phyloP scores from a whole-genome alignment of 768 basidiomycete species.

The Coprinopsis cinerea region DNA sequence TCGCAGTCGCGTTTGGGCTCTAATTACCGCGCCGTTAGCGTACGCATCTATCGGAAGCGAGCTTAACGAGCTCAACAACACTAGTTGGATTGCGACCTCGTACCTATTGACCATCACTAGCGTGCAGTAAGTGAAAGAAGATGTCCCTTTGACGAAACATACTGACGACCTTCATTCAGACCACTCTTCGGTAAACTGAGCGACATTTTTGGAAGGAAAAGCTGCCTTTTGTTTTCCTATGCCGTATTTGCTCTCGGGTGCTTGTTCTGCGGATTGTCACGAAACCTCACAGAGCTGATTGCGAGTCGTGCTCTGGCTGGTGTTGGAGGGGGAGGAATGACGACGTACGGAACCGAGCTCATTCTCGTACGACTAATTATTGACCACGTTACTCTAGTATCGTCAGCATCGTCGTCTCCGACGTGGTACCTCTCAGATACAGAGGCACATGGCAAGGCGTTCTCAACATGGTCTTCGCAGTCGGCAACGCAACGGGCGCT shows the following conservation, averaged over 20 bases:
- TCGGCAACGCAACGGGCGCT: constrained; percentile 53
- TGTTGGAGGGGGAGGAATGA: constrained; percentile 58
- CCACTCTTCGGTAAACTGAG: constrained; percentile 61
- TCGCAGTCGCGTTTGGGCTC: not conserved
- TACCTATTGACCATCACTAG: constrained; percentile 57
- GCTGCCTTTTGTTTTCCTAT: constrained; percentile 52
- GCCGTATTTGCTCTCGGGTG: constrained; percentile 48
- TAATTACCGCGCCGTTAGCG: constrained; percentile 19
- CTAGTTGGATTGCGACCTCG: constrained; percentile 62
- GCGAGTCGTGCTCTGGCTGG: constrained; percentile 49
- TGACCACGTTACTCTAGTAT: constrained; percentile 28
- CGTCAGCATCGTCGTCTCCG: constrained; percentile 61
- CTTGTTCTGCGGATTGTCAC: constrained; percentile 46
- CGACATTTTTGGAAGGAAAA: constrained; percentile 61
- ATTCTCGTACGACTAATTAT: not conserved
- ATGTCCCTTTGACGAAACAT: not conserved
- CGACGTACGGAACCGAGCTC: constrained; percentile 44
- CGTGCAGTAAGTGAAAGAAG: constrained; percentile 45
- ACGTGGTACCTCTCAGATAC: constrained; percentile 54
- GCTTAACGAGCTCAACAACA: constrained; percentile 55
- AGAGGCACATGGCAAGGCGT: constrained; percentile 71
- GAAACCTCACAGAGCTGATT: constrained; percentile 50
- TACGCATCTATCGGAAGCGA: constrained; percentile 55
- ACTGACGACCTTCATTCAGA: constrained; percentile 22
- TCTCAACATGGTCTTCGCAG: constrained; percentile 53